A percentile compares a stretch with the other conserved stretches of the same genome.
These are phyloP conservation scores for Solanum aculeatissimum DNA, from an alignment of 305 asterid species.

Conservation along the genomic window DNA sequence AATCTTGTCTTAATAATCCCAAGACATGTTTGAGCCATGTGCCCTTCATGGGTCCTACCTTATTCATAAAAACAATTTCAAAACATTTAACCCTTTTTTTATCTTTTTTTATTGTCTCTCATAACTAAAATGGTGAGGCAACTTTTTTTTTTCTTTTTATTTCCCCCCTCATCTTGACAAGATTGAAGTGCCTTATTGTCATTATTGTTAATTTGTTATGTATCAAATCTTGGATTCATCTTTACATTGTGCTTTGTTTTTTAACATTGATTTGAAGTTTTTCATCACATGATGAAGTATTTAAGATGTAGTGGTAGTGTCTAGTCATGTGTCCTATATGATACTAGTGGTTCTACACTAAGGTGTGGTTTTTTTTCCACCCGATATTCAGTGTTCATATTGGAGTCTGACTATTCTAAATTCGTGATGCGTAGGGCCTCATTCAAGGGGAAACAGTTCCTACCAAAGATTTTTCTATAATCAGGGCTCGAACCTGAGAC, in stretches of 20 bases:
- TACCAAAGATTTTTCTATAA: no score
- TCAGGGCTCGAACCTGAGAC: no score
- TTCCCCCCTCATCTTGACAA: neutral
- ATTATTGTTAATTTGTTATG: neutral
- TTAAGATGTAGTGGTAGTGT: neutral
- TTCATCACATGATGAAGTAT: neutral
- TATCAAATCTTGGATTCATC: neutral
- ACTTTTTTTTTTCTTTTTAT: neutral
- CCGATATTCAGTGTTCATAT: no score
- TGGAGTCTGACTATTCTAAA: no score
- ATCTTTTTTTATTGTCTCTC: neutral
- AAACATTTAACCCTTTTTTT: neutral
- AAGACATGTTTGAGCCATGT: slow-evolving; percentile 39
- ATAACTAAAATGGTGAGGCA: slow-evolving; percentile 1
- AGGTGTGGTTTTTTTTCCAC: neutral
- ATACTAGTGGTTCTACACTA: neutral
- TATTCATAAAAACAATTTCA: slow-evolving; percentile 7
- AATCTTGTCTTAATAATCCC: slow-evolving; percentile 42
- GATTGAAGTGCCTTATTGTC: neutral
- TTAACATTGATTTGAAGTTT: neutral
- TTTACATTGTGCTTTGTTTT: neutral
- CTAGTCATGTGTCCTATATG: neutral
- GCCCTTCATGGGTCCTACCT: slow-evolving; percentile 30
- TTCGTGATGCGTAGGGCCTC: no score
- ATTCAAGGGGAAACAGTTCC: no score